Evolutionary conservation across 192 early-diverging fungal genomes (phyloP).

Genomic region (Rhizoclosmatium globosum): DNA sequence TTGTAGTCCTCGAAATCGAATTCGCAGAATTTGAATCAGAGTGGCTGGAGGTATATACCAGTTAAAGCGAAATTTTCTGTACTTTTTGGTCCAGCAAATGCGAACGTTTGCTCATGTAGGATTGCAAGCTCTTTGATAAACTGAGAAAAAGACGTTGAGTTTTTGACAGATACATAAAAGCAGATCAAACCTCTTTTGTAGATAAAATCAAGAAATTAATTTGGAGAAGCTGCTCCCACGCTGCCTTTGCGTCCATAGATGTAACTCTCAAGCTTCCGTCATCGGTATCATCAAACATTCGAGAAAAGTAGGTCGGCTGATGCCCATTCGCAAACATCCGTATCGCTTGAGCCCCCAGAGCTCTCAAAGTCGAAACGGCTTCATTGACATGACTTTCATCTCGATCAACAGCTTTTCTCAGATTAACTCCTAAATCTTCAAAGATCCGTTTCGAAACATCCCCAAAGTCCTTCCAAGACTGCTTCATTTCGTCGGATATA

Average conservation of each 20-base stretch:
- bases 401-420: too few relatives aligned
- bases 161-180: background rate
- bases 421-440: background rate
- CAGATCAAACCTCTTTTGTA: background rate
- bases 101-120: background rate
- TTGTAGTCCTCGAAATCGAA: background rate
- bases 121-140: background rate
- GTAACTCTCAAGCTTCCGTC: background rate
- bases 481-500: conserved; percentile 17
- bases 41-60: background rate
- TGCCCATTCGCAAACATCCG: background rate
- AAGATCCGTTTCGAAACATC: background rate
- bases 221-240: conserved; percentile 30
- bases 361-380: background rate
- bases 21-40: background rate
- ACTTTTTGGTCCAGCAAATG: background rate
- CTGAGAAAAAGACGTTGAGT: background rate
- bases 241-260: background rate
- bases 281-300: background rate
- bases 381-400: too few relatives aligned
- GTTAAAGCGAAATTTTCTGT: background rate
- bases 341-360: background rate
- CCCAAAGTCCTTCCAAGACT: background rate
- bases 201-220: conserved; percentile 19
- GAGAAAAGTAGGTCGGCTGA: background rate